Evolutionary conservation across 352 stramenopile genomes (phyloP).

Genomic region (Hyaloperonospora arabidopsidis): DNA sequence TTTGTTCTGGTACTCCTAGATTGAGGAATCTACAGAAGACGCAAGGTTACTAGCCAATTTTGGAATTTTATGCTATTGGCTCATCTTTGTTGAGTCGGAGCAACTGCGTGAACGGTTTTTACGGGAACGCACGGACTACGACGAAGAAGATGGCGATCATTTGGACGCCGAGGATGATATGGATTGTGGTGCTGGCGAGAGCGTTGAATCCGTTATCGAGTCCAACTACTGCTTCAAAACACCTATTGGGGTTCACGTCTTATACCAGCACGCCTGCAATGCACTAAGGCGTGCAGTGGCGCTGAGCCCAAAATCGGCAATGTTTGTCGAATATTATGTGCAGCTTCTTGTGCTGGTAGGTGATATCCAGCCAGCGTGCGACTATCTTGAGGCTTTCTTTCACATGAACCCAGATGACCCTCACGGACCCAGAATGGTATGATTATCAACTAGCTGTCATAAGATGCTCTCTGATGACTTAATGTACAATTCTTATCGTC

Average conservation of each 20-base stretch:
- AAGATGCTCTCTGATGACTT: too few species aligned
- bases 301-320: slow-evolving; percentile 38
- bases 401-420: slow-evolving; percentile 46
- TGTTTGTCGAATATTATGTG: slow-evolving; percentile 70
- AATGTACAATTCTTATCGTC: background rate
- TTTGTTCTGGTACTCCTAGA: slow-evolving; percentile 7
- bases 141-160: slow-evolving; percentile 24
- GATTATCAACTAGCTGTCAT: slow-evolving; percentile 3
- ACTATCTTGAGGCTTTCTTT: slow-evolving; percentile 71
- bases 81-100: slow-evolving; percentile 70
- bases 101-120: slow-evolving; percentile 50
- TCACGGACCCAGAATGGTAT: slow-evolving; percentile 66
- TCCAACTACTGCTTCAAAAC: slow-evolving; percentile 58
- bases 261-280: slow-evolving; percentile 60
- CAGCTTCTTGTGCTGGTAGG: slow-evolving; percentile 59
- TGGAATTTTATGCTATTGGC: slow-evolving; percentile 77
- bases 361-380: slow-evolving; percentile 49
- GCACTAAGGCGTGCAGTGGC: slow-evolving; percentile 55
- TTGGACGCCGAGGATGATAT: slow-evolving; percentile 8
- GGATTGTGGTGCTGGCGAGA: slow-evolving; percentile 12
- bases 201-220: slow-evolving; percentile 41
- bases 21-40: slow-evolving; percentile 46
- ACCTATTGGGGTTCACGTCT: slow-evolving; percentile 54
- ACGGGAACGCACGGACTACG: slow-evolving; percentile 22
- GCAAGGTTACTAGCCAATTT: slow-evolving; percentile 56